A percentile compares a stretch with the other conserved stretches of the same genome.
Conservation (phyloP, 1,284 basidiomycete genomes). For the Chondrostereum purpureum region DNA sequence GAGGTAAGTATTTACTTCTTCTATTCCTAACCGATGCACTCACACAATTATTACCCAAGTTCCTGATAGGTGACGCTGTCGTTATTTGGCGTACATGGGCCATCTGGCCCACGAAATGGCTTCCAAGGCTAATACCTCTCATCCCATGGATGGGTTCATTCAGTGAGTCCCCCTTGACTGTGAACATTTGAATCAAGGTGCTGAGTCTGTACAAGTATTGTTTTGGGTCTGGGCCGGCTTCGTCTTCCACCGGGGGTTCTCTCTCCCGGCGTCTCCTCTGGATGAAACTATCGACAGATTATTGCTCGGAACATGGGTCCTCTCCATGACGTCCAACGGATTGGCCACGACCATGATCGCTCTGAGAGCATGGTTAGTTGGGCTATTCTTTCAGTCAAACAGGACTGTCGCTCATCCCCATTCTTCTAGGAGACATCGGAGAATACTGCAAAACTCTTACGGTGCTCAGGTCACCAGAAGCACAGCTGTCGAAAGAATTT, state of each 20-base stretch:
- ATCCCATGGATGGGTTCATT: neutral
- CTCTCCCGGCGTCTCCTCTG: neutral
- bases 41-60: too few species aligned
- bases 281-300: neutral
- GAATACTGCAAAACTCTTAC: too few species aligned
- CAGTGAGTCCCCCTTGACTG: neutral
- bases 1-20: neutral
- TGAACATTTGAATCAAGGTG: neutral
- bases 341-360: neutral
- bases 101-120: neutral
- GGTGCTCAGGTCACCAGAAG: too few species aligned
- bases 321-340: neutral
- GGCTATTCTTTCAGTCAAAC: too few species aligned
- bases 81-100: neutral
- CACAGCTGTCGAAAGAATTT: neutral
- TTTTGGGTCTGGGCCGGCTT: neutral
- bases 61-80: neutral
- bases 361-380: neutral
- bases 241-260: neutral
- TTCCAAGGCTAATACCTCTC: neutral
- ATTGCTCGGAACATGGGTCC: neutral
- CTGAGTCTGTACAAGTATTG: neutral
- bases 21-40: too few species aligned
- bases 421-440: too few species aligned
- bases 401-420: too few species aligned